These are phyloP conservation scores for Cladophialophora carrionii DNA, from an alignment of 2,329 filamentous ascomycete genomes.

Conservation along the genomic window DNA sequence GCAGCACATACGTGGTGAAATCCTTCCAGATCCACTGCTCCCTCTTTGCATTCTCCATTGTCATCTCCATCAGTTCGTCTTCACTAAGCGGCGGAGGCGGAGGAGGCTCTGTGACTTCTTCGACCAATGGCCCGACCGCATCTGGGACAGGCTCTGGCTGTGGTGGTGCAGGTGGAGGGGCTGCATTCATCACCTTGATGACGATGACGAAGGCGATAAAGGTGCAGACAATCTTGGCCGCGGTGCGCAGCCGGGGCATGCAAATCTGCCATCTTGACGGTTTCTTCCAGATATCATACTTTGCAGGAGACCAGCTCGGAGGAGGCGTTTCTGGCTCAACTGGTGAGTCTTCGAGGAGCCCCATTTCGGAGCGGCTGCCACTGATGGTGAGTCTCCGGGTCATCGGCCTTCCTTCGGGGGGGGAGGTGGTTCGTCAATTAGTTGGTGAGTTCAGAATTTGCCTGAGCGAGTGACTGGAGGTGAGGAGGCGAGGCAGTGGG, in stretches of 20 bases:
- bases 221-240: slow-evolving; percentile 32
- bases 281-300: slow-evolving; percentile 38
- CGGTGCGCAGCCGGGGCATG: slow-evolving; percentile 37
- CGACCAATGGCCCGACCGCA: not conserved
- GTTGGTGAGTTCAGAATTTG: slow-evolving; percentile 12
- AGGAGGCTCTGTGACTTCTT: slow-evolving; percentile 4
- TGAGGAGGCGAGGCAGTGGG: slow-evolving; percentile 18
- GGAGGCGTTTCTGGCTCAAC: slow-evolving; percentile 37
- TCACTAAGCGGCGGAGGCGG: slow-evolving; percentile 29
- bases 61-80: slow-evolving; percentile 33
- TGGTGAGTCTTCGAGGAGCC: slow-evolving; percentile 32
- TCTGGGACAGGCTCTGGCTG: slow-evolving; percentile 15
- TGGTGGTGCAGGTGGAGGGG: slow-evolving; percentile 21
- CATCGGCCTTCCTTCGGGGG: slow-evolving; percentile 19
- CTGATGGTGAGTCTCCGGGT: slow-evolving; percentile 38
- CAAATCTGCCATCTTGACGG: slow-evolving; percentile 40
- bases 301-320: slow-evolving; percentile 36
- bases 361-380: slow-evolving; percentile 38
- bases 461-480: slow-evolving; percentile 27
- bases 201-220: slow-evolving; percentile 32
- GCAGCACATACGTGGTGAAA: slow-evolving; percentile 34
- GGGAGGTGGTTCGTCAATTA: not conserved
- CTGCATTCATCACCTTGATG: slow-evolving; percentile 33
- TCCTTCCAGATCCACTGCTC: slow-evolving; percentile 39
- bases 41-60: slow-evolving; percentile 34